Percentiles rank a stretch among this genome's conserved stretches.
Evolutionary conservation across 2,329 filamentous ascomycete species (phyloP).

Genomic region (Didymella pinodella): DNA sequence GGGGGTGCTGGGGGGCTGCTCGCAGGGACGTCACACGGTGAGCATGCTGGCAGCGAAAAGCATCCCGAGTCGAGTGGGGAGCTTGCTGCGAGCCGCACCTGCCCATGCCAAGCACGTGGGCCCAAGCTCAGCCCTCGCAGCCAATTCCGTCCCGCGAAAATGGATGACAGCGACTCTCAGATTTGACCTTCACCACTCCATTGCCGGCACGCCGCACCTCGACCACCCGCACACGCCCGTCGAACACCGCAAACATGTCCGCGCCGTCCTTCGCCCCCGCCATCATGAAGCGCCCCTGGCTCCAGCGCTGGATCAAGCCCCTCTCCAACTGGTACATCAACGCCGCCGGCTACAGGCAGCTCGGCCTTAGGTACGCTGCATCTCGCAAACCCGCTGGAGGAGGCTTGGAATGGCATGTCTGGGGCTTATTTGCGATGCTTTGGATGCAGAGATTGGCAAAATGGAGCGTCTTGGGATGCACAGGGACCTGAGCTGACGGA

Average conservation of each 20-base stretch:
- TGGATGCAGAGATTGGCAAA: conserved; percentile 1
- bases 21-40: conserved; percentile 22
- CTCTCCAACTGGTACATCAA: conserved; percentile 88
- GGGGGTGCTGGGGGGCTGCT: conserved; percentile 13
- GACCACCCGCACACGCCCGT: conserved; percentile 29
- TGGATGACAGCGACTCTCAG: conserved; percentile 7
- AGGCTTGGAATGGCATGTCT: neutral
- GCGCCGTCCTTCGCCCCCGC: conserved; percentile 76
- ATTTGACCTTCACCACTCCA: conserved; percentile 14
- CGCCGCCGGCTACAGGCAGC: conserved; percentile 88
- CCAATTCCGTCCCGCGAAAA: conserved; percentile 17
- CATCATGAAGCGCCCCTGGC: conserved; percentile 85
- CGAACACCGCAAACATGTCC: conserved; percentile 64
- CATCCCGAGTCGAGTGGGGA: conserved; percentile 11
- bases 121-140: neutral
- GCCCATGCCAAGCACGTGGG: conserved; percentile 8
- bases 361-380: conserved; percentile 79
- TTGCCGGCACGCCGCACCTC: conserved; percentile 40
- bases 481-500: conserved; percentile 38
- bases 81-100: conserved; percentile 7
- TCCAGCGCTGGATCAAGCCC: conserved; percentile 79
- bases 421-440: conserved; percentile 2
- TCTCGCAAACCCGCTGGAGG: neutral
- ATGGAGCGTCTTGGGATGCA: conserved; percentile 2
- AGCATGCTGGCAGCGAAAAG: conserved; percentile 7